A percentile compares a stretch with the other conserved stretches of the same genome.
phyloP scores from a whole-genome alignment of 768 basidiomycete species.

The Kwoniella mangroviensis region DNA sequence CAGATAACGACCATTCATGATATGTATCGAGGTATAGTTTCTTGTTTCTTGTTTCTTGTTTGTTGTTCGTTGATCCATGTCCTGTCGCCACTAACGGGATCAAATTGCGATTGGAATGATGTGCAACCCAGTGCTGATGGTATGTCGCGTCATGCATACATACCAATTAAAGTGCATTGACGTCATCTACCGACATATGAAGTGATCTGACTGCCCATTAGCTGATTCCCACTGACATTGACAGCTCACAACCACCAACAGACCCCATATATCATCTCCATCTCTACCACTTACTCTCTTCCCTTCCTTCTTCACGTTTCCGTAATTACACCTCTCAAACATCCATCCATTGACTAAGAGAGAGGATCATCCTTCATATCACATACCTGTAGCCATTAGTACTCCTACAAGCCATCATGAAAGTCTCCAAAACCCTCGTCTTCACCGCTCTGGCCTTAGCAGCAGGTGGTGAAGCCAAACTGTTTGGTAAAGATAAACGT shows the following conservation, averaged over 20 bases:
- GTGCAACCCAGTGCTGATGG: neutral
- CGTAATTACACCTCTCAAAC: neutral
- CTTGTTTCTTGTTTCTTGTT: neutral
- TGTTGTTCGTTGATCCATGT: neutral
- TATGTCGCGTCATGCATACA: slow-evolving; percentile 9
- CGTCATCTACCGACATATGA: slow-evolving; percentile 1
- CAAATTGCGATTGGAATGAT: slow-evolving; percentile 2
- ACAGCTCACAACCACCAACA: neutral
- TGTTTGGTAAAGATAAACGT: slow-evolving; percentile 58
- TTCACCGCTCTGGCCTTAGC: slow-evolving; percentile 61
- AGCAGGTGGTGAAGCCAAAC: slow-evolving; percentile 44
- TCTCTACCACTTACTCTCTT: slow-evolving; percentile 7
- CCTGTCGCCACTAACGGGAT: slow-evolving; percentile 7
- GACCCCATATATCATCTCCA: neutral
- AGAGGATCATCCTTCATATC: neutral
- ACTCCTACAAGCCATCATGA: slow-evolving; percentile 33
- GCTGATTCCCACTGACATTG: slow-evolving; percentile 8
- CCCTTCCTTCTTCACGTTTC: slow-evolving; percentile 1
- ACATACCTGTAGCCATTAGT: neutral
- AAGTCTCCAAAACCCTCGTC: slow-evolving; percentile 53
- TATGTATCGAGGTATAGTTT: neutral
- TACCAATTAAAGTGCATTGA: neutral
- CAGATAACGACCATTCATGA: neutral
- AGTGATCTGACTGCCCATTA: neutral
- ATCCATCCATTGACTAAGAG: neutral